These are phyloP conservation scores for Aspergillus campestris DNA, from an alignment of 495 filamentous ascomycete species.

Conservation along the genomic window DNA sequence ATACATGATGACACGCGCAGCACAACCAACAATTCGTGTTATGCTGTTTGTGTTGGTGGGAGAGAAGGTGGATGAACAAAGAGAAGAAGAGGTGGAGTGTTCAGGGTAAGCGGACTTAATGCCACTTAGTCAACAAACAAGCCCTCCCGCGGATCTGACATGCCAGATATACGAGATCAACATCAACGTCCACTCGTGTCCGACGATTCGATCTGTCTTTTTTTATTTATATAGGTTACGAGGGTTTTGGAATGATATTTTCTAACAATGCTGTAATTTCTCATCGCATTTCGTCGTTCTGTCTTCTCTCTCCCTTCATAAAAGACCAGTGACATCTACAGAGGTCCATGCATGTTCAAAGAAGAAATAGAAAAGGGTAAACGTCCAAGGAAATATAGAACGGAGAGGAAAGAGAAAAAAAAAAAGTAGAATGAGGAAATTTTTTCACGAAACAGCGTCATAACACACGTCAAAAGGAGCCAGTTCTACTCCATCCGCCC, in stretches of 20 bases:
- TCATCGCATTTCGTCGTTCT: constrained; percentile 17
- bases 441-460: constrained; percentile 31
- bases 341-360: constrained; percentile 24
- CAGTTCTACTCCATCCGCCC: constrained; percentile 15
- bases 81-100: too few relatives aligned
- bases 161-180: too few relatives aligned
- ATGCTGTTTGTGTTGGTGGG: constrained; percentile 15
- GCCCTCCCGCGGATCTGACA: too few relatives aligned
- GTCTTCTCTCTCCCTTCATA: constrained; percentile 11
- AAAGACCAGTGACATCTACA: constrained; percentile 18
- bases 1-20: constrained; percentile 26
- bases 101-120: background rate
- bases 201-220: too few relatives aligned
- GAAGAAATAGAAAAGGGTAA: constrained; percentile 4
- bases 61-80: background rate
- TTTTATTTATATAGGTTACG: too few relatives aligned
- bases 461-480: constrained; percentile 29
- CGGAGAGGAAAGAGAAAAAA: constrained; percentile 16
- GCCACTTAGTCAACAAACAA: too few relatives aligned
- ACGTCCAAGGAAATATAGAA: constrained; percentile 9
- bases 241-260: too few relatives aligned
- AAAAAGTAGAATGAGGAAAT: constrained; percentile 9
- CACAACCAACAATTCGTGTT: constrained; percentile 16
- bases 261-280: background rate
- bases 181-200: too few relatives aligned